Evolutionary conservation across 1,284 basidiomycete genomes (phyloP).

Genomic region (Ustilago tritici): DNA sequence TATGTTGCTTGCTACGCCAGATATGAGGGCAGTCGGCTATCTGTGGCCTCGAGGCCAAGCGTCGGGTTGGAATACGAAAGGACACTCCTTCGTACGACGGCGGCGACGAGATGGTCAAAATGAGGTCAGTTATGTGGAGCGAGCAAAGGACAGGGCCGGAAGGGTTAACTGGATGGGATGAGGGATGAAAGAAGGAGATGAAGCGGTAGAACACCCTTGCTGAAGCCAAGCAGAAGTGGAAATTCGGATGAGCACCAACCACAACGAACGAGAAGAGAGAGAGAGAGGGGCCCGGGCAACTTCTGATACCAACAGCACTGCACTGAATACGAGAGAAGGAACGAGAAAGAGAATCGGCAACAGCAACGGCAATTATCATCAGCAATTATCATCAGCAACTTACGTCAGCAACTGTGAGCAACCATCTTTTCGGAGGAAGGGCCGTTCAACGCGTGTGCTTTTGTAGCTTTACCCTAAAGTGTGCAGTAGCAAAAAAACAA

Average conservation of each 20-base stretch:
- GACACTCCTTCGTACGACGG: not conserved
- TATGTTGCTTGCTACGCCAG: not conserved
- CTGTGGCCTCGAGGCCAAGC: not conserved
- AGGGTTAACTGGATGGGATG: not conserved
- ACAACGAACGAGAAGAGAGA: not conserved
- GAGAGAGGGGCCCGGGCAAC: slow-evolving; percentile 1
- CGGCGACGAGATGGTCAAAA: not conserved
- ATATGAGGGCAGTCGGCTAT: not conserved
- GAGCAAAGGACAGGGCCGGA: not conserved
- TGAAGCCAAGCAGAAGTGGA: not conserved
- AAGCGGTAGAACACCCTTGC: not conserved
- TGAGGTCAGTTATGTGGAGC: not conserved
- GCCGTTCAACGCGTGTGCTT: no score
- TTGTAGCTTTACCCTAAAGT: no score
- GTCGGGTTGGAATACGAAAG: not conserved
- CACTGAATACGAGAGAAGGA: not conserved
- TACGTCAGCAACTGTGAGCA: no score
- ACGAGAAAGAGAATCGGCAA: slow-evolving; percentile 3
- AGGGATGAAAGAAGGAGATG: not conserved
- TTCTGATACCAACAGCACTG: not conserved
- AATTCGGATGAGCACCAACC: not conserved
- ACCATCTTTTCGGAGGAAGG: no score
- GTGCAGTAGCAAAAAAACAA: not conserved
- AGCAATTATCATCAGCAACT: not conserved
- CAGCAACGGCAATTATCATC: slow-evolving; percentile 3